Evolutionary conservation across 371 early-diverging fungal species (phyloP).

Genomic region (Polyrhizophydium stewartii): DNA sequence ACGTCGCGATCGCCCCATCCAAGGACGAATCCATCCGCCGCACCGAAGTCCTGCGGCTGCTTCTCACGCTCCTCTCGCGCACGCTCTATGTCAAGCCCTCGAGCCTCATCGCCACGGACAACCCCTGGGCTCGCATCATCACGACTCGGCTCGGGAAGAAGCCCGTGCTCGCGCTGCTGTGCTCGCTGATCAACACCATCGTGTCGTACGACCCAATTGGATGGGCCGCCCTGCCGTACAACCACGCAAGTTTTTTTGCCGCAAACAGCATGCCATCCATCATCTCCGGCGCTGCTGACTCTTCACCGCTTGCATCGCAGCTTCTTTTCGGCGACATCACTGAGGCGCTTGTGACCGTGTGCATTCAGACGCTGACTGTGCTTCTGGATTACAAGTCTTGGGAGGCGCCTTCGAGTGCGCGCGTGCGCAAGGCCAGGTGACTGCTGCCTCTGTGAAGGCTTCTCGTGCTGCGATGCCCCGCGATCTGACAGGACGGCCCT

Average conservation of each 20-base stretch:
- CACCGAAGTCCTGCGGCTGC: constrained; percentile 69
- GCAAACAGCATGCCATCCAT: background rate
- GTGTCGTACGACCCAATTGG: constrained; percentile 76
- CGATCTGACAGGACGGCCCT: too few relatives aligned
- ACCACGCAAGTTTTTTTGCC: constrained; percentile 45
- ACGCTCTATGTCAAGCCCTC: constrained; percentile 75
- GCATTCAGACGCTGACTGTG: constrained; percentile 62
- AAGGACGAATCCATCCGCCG: constrained; percentile 61
- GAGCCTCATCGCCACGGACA: constrained; percentile 33
- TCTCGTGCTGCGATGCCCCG: too few relatives aligned
- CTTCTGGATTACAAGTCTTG: constrained; percentile 50
- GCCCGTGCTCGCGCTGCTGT: constrained; percentile 67
- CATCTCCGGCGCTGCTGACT: too few relatives aligned
- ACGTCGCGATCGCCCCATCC: constrained; percentile 32
- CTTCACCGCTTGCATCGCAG: background rate
- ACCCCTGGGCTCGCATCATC: constrained; percentile 23
- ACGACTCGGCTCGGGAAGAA: constrained; percentile 56
- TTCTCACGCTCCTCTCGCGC: constrained; percentile 69
- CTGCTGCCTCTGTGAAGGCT: too few relatives aligned
- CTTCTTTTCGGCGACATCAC: constrained; percentile 51
- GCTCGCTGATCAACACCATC: constrained; percentile 76
- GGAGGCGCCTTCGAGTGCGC: too few relatives aligned
- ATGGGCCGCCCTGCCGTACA: constrained; percentile 79
- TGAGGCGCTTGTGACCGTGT: constrained; percentile 66
- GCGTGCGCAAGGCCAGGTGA: too few relatives aligned